Conservation (phyloP, 768 basidiomycete species). For the Psilocybe cubensis region DNA sequence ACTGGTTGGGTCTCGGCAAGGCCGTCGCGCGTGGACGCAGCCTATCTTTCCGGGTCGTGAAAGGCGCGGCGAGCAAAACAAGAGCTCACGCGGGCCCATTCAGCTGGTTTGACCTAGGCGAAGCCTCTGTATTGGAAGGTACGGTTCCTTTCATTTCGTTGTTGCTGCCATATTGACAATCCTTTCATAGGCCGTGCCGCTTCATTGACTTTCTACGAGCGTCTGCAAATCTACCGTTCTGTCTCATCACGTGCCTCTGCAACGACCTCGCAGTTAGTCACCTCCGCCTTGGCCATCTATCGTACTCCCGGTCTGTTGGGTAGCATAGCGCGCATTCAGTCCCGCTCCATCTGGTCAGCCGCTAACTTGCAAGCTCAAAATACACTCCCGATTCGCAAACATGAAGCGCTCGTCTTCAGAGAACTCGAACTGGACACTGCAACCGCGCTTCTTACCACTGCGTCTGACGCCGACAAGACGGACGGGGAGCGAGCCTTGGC, state of each 20-base stretch:
- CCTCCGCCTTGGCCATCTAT: slow-evolving; percentile 60
- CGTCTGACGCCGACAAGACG: slow-evolving; percentile 6
- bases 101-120: slow-evolving; percentile 34
- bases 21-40: slow-evolving; percentile 13
- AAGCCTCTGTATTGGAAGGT: slow-evolving; percentile 38
- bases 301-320: slow-evolving; percentile 34
- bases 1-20: slow-evolving; percentile 29
- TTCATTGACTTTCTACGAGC: slow-evolving; percentile 37
- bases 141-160: slow-evolving; percentile 7
- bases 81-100: slow-evolving; percentile 14
- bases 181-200: slow-evolving; percentile 20
- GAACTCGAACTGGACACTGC: slow-evolving; percentile 60
- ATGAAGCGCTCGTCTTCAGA: slow-evolving; percentile 60
- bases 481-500: slow-evolving; percentile 28
- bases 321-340: slow-evolving; percentile 40
- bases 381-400: slow-evolving; percentile 23
- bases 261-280: slow-evolving; percentile 52
- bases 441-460: slow-evolving; percentile 27
- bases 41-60: slow-evolving; percentile 5
- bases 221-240: slow-evolving; percentile 58
- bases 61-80: not conserved
- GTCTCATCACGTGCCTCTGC: slow-evolving; percentile 45
- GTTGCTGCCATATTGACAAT: not conserved
- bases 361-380: slow-evolving; percentile 17
- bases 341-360: slow-evolving; percentile 41